Evolutionary conservation across 2,329 filamentous ascomycete species (phyloP), one percentile per base, ranked within the genome.

Genomic region (Botrytis deweyae): DNA sequence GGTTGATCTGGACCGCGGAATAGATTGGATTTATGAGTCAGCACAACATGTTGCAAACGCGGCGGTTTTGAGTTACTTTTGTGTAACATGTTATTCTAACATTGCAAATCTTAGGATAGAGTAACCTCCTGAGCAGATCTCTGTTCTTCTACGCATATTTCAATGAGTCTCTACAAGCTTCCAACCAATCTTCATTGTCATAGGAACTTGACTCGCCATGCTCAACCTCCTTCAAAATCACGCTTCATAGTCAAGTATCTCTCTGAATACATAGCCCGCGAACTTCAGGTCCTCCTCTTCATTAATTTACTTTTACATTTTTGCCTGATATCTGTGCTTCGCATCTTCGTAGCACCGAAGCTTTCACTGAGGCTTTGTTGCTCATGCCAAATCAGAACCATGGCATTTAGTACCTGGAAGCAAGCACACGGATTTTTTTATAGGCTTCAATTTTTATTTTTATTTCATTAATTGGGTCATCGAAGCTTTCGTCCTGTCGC

Each of bases 171-270:
- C 18, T 58, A 9, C 18, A 42, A 58, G 25, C 1, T 46, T 55
- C 16, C 0, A 29, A 4, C 5, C 10, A 58, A 42, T 0, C 0
- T 4, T 16, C 5, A 4, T 3, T 25, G 18, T 1, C 3, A 38
- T 1, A 29, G 4, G 2, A 14, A 33, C 7, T 22, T 6, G 33
- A 42, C 4, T 3, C 36, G 10, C 25, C 36, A 16, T 8, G 29
- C 25, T 33, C 49, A 33, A 22, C 9, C 22, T 33, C 10, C 14
- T 40, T 7, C 10, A 42, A 33, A 1, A 58, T 5, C 18, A 3
- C 18, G 18, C 38, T 33, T n/a, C 12, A 52, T 52, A 14, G 22
- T 0, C 9, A 25, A 49, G 29, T 20, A 46, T 29, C 5, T 33
- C 8, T 55, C 14, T 29, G 20, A 67, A 25, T n/a, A 9, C 18